phyloP scores from a whole-genome alignment of 768 basidiomycete species.

The Zangia roseola region DNA sequence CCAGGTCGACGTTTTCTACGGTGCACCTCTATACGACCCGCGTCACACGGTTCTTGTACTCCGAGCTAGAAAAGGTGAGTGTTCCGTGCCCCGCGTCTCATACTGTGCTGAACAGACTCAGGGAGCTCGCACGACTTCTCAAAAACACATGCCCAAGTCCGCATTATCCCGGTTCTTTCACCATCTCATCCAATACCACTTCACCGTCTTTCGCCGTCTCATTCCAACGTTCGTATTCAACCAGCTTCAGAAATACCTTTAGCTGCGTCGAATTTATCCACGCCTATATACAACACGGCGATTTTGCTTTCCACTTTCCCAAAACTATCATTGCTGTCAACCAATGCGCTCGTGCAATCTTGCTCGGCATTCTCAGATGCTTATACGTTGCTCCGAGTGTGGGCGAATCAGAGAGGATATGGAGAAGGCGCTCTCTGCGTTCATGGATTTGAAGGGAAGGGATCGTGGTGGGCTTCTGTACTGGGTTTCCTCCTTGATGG shows the following conservation, averaged over 20 bases:
- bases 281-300: conserved; percentile 79
- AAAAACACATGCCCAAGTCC: conserved; percentile 68
- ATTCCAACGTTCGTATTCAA: conserved; percentile 59
- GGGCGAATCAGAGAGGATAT: conserved; percentile 88
- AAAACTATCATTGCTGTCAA: conserved; percentile 38
- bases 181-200: conserved; percentile 61
- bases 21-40: conserved; percentile 57
- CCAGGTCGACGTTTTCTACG: conserved; percentile 59
- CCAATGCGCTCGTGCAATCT: conserved; percentile 49
- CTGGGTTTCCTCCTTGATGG: conserved; percentile 63
- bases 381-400: conserved; percentile 76
- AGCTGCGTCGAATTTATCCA: conserved; percentile 41
- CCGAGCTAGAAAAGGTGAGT: conserved; percentile 50
- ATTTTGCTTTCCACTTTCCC: conserved; percentile 50
- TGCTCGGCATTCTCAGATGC: conserved; percentile 70
- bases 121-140: conserved; percentile 61
- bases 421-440: conserved; percentile 58
- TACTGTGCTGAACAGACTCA: conserved; percentile 20
- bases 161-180: conserved; percentile 69
- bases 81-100: conserved; percentile 24
- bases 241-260: conserved; percentile 13
- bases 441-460: conserved; percentile 67
- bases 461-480: conserved; percentile 67
- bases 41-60: conserved; percentile 67
- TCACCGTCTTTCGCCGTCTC: conserved; percentile 68